phyloP scores from a whole-genome alignment of 257 asterid species.

The Solanum piurae region DNA sequence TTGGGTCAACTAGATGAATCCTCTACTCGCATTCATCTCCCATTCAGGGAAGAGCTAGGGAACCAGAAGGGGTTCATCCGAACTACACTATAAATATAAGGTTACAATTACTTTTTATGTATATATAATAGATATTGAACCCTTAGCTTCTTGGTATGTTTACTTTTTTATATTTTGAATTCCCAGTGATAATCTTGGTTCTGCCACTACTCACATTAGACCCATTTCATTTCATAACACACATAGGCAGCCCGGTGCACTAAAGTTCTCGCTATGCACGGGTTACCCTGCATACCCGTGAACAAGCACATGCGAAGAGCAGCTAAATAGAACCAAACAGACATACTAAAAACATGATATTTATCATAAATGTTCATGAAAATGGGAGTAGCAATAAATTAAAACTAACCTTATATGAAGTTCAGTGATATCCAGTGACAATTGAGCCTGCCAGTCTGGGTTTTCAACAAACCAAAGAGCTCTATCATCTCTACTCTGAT shows the following conservation, averaged over 20 bases:
- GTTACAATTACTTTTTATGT: background rate
- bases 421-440: slow-evolving; percentile 84
- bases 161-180: background rate
- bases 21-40: background rate
- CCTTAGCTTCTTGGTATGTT: background rate
- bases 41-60: background rate
- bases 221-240: background rate
- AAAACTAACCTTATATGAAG: slow-evolving; percentile 57
- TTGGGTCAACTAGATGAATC: background rate
- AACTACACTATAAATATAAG: background rate
- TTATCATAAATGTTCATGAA: background rate
- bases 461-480: slow-evolving; percentile 88
- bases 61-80: background rate
- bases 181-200: background rate
- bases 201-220: background rate
- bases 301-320: background rate
- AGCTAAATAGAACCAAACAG: background rate
- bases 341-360: background rate
- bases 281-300: background rate
- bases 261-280: background rate
- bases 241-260: background rate
- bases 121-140: background rate
- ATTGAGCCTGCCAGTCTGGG: slow-evolving; percentile 79
- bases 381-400: background rate
- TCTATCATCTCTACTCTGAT: slow-evolving; percentile 77